phyloP scores from a whole-genome alignment of 306 rosid species.

The Quercus mongolica region DNA sequence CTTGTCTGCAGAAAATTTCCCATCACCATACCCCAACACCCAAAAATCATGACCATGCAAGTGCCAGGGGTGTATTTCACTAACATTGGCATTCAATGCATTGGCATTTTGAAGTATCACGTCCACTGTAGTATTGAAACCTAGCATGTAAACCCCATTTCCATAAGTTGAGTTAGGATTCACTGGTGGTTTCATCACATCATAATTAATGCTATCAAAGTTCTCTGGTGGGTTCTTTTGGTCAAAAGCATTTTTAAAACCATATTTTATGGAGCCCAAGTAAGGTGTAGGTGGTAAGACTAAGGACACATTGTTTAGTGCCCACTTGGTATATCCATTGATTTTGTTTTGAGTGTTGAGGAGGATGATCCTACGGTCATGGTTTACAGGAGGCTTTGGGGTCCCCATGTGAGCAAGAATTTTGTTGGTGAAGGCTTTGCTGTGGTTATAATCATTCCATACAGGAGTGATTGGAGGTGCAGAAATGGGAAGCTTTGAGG shows the following conservation, averaged over 20 bases:
- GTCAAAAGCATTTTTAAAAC: slow-evolving; percentile 28
- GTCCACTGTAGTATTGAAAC: slow-evolving; percentile 36
- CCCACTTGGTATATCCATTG: slow-evolving; percentile 58
- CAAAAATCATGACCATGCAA: slow-evolving; percentile 90
- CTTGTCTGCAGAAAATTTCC: slow-evolving; percentile 34
- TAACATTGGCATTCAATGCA: slow-evolving; percentile 22
- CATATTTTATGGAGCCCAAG: slow-evolving; percentile 49
- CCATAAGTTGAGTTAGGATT: slow-evolving; percentile 40
- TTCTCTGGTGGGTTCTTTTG: slow-evolving; percentile 37
- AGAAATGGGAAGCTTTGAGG: slow-evolving; percentile 54
- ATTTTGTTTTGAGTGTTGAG: slow-evolving; percentile 74
- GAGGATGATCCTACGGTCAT: slow-evolving; percentile 44
- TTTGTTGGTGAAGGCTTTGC: slow-evolving; percentile 54
- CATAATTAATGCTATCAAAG: slow-evolving; percentile 28
- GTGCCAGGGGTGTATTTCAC: slow-evolving; percentile 94
- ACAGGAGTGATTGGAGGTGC: slow-evolving; percentile 60
- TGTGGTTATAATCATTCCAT: slow-evolving; percentile 58
- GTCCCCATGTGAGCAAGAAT: slow-evolving; percentile 56
- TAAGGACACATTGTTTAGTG: slow-evolving; percentile 63
- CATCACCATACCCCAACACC: slow-evolving; percentile 85
- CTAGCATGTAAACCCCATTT: slow-evolving; percentile 47
- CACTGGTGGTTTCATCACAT: slow-evolving; percentile 37
- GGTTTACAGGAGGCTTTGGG: slow-evolving; percentile 47
- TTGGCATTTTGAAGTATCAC: slow-evolving; percentile 74
- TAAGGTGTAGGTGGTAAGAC: slow-evolving; percentile 64